Evolutionary conservation across 495 filamentous ascomycete species (phyloP).

Genomic region (Stereocaulon alpinum): DNA sequence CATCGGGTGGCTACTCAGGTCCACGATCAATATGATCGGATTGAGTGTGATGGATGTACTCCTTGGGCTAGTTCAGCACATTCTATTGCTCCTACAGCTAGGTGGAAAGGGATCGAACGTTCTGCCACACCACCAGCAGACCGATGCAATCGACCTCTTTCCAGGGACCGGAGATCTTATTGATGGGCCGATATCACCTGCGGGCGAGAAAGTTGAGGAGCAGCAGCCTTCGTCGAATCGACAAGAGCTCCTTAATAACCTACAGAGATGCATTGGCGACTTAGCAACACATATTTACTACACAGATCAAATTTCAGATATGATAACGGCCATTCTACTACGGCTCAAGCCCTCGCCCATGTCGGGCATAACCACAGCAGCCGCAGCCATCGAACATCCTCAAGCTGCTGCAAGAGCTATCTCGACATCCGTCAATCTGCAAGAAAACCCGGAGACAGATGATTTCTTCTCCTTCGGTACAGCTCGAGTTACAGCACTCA

Average conservation of each 20-base stretch:
- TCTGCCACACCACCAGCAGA: constrained; percentile 24
- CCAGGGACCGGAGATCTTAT: constrained; percentile 12
- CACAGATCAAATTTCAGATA: constrained; percentile 84
- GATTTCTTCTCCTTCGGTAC: constrained; percentile 63
- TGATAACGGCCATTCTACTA: constrained; percentile 67
- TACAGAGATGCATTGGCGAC: constrained; percentile 70
- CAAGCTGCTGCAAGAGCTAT: constrained; percentile 27
- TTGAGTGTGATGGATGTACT: constrained; percentile 88
- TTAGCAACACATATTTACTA: constrained; percentile 93
- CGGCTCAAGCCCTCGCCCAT: constrained; percentile 57
- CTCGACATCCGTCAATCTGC: constrained; percentile 31
- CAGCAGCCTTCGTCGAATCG: constrained; percentile 34
- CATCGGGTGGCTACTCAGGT: constrained; percentile 69
- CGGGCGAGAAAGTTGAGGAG: constrained; percentile 18
- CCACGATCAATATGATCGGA: constrained; percentile 83
- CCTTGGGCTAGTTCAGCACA: constrained; percentile 68
- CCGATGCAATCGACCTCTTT: constrained; percentile 25
- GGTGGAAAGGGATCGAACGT: constrained; percentile 32
- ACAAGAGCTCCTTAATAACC: constrained; percentile 48
- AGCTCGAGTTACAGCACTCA: constrained; percentile 66
- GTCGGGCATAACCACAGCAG: constrained; percentile 29
- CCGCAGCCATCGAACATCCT: constrained; percentile 37
- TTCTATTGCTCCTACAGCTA: constrained; percentile 59
- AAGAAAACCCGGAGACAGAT: constrained; percentile 40
- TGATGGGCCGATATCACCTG: constrained; percentile 14